Conservation (phyloP, 257 asterid genomes). For the Phtheirospermum japonicum region DNA sequence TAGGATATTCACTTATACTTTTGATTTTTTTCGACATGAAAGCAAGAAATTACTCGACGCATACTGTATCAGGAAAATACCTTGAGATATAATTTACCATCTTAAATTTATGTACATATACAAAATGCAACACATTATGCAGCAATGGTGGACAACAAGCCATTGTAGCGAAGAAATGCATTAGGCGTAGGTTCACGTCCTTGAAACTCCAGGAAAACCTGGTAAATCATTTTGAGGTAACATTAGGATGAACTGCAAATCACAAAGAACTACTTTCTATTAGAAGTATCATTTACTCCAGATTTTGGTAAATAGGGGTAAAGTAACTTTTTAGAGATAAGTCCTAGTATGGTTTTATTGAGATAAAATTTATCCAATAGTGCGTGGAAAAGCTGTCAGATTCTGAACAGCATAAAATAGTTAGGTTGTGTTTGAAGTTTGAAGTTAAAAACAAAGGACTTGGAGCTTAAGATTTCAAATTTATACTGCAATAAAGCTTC, state of each 20-base stretch:
- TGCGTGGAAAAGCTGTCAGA: too few relatives aligned
- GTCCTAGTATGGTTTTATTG: too few relatives aligned
- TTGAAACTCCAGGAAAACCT: constrained; percentile 47
- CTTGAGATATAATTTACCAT: background rate
- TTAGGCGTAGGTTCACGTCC: constrained; percentile 51
- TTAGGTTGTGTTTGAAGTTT: too few relatives aligned
- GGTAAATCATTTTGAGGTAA: background rate
- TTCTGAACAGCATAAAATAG: too few relatives aligned
- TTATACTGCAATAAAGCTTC: too few relatives aligned
- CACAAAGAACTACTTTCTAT: too few relatives aligned
- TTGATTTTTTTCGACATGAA: background rate
- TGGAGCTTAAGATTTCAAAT: too few relatives aligned
- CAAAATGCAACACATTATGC: constrained; percentile 17
- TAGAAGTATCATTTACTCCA: too few relatives aligned
- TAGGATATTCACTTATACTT: background rate
- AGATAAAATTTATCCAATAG: too few relatives aligned
- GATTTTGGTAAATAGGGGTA: too few relatives aligned
- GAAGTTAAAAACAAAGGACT: too few relatives aligned
- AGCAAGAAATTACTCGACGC: background rate
- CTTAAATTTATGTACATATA: background rate
- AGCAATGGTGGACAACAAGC: constrained; percentile 33
- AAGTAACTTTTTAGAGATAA: too few relatives aligned
- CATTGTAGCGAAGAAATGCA: constrained; percentile 52
- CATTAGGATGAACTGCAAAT: background rate
- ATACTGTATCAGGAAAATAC: background rate